These are phyloP conservation scores for Zasmidium citrigriseum DNA, from an alignment of 2,329 filamentous ascomycete species.

Conservation along the genomic window DNA sequence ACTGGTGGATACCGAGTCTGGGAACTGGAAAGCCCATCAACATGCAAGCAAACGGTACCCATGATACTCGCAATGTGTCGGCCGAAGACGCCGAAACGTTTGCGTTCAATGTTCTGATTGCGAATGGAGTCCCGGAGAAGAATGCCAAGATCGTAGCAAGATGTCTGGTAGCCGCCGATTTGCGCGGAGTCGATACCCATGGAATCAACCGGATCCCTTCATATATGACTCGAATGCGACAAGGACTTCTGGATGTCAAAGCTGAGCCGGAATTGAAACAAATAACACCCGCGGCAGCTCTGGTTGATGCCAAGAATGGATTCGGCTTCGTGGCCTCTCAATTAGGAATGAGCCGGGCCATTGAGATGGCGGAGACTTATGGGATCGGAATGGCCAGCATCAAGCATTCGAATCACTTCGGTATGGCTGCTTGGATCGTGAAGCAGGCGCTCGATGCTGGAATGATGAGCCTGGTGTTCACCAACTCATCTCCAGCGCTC, in stretches of 20 bases:
- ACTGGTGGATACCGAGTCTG: no score
- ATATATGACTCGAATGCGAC: slow-evolving; percentile 72
- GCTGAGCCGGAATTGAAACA: slow-evolving; percentile 61
- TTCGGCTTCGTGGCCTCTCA: slow-evolving; percentile 75
- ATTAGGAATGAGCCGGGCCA: slow-evolving; percentile 65
- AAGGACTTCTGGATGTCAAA: slow-evolving; percentile 65
- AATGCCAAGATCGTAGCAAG: slow-evolving; percentile 66
- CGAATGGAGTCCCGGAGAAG: slow-evolving; percentile 59
- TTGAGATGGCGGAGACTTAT: slow-evolving; percentile 63
- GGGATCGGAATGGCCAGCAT: slow-evolving; percentile 77
- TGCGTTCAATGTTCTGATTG: slow-evolving; percentile 57
- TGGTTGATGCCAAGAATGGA: slow-evolving; percentile 67
- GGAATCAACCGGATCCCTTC: slow-evolving; percentile 76
- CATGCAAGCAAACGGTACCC: neutral
- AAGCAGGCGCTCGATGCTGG: slow-evolving; percentile 72
- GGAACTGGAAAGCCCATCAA: neutral
- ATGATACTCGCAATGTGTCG: neutral
- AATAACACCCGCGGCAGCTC: slow-evolving; percentile 70
- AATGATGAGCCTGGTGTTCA: slow-evolving; percentile 64
- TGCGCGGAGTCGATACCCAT: slow-evolving; percentile 78
- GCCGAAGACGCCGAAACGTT: slow-evolving; percentile 43
- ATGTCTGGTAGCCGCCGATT: slow-evolving; percentile 71
- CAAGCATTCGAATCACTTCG: slow-evolving; percentile 79
- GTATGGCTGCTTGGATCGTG: slow-evolving; percentile 80
- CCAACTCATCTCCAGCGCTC: slow-evolving; percentile 67